Conservation (phyloP, 371 early-diverging fungal species). For the Gilbertella persicaria region DNA sequence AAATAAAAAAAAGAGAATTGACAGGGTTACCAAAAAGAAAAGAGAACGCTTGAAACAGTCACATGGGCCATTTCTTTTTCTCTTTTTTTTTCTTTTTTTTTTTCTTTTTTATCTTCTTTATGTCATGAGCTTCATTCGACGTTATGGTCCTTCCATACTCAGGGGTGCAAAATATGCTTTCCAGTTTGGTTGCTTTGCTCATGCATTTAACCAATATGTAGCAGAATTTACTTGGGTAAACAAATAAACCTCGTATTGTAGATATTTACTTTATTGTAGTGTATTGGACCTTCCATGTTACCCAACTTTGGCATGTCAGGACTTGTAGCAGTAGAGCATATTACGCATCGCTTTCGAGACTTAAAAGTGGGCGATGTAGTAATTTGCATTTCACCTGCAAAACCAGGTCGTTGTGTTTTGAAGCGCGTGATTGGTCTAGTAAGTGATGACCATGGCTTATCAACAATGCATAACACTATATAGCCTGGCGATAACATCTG, state of each 20-base stretch:
- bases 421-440: slow-evolving; percentile 83
- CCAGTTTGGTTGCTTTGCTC: slow-evolving; percentile 61
- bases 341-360: slow-evolving; percentile 56
- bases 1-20: slow-evolving; percentile 1
- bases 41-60: background rate
- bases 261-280: slow-evolving; percentile 38
- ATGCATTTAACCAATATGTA: slow-evolving; percentile 65
- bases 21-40: slow-evolving; percentile 9
- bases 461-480: background rate
- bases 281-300: slow-evolving; percentile 86
- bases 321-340: slow-evolving; percentile 65
- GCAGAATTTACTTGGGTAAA: slow-evolving; percentile 71
- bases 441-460: slow-evolving; percentile 8
- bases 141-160: background rate
- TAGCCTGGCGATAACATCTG: slow-evolving; percentile 75
- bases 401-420: slow-evolving; percentile 66
- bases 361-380: slow-evolving; percentile 75
- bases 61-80: background rate
- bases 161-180: slow-evolving; percentile 32
- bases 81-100: slow-evolving; percentile 2
- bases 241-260: background rate
- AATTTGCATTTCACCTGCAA: slow-evolving; percentile 67
- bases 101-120: background rate
- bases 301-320: slow-evolving; percentile 76
- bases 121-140: slow-evolving; percentile 11